phyloP scores from a whole-genome alignment of 2,329 filamentous ascomycete genomes.

The Alternaria tenuissima region DNA sequence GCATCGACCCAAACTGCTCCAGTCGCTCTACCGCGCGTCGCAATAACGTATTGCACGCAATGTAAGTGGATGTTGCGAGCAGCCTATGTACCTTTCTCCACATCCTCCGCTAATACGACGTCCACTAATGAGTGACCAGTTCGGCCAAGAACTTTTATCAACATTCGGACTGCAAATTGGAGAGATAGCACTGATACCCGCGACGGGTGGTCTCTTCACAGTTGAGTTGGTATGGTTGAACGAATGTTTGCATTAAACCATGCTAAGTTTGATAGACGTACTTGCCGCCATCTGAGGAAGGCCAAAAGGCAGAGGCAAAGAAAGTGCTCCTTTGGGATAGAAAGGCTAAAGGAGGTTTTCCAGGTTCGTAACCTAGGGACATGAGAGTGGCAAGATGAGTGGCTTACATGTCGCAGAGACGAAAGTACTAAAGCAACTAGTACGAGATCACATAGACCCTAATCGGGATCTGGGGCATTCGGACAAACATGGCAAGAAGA shows the following conservation, averaged over 20 bases:
- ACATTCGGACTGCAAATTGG: constrained; percentile 86
- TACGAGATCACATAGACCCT: constrained; percentile 84
- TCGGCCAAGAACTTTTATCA: constrained; percentile 91
- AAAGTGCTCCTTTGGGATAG: constrained; percentile 83
- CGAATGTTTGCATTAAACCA: background rate
- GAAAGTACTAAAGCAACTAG: constrained; percentile 85
- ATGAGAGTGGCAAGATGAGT: background rate
- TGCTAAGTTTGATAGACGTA: constrained; percentile 34
- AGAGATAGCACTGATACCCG: constrained; percentile 86
- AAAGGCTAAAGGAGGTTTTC: constrained; percentile 86
- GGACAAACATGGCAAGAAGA: constrained; percentile 53
- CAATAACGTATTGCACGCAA: constrained; percentile 93
- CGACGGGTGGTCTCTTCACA: constrained; percentile 83
- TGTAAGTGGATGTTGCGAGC: constrained; percentile 91
- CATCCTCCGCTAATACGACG: background rate
- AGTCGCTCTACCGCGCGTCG: constrained; percentile 71
- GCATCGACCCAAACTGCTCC: constrained; percentile 34
- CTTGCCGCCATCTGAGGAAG: constrained; percentile 18
- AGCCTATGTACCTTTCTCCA: constrained; percentile 71
- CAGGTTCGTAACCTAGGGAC: constrained; percentile 54
- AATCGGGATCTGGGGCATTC: constrained; percentile 78
- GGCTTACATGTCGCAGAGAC: constrained; percentile 64
- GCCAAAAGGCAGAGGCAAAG: constrained; percentile 40
- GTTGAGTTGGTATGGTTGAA: constrained; percentile 65
- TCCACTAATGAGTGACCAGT: constrained; percentile 61